A percentile compares a stretch with the other conserved stretches of the same genome.
phyloP scores from a whole-genome alignment of 2,329 filamentous ascomycete species.

The Hymenoscyphus scutula region DNA sequence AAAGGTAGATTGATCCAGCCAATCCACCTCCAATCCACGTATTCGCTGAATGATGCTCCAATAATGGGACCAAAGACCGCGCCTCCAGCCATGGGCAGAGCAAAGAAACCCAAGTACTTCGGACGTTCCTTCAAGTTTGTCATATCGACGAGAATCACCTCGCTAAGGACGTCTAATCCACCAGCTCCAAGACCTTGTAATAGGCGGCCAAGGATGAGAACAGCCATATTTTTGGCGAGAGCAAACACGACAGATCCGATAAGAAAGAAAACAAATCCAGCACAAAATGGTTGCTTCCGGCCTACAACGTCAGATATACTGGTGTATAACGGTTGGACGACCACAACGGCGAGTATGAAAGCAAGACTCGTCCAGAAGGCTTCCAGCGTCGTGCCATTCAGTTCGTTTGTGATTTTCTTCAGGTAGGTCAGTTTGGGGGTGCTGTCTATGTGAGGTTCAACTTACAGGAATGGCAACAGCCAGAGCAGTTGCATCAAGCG shows the following conservation, averaged over 20 bases:
- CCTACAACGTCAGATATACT: slow-evolving; percentile 55
- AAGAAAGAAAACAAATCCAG: slow-evolving; percentile 47
- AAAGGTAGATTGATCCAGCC: slow-evolving; percentile 23
- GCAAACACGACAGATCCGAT: slow-evolving; percentile 47
- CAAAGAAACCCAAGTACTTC: slow-evolving; percentile 59
- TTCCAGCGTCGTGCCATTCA: slow-evolving; percentile 52
- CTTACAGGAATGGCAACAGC: neutral
- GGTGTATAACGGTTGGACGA: slow-evolving; percentile 66
- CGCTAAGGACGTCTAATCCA: slow-evolving; percentile 47
- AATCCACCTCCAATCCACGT: slow-evolving; percentile 53
- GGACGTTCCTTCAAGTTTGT: slow-evolving; percentile 44
- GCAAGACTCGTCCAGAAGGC: slow-evolving; percentile 69
- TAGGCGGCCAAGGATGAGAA: slow-evolving; percentile 46
- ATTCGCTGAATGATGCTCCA: slow-evolving; percentile 61
- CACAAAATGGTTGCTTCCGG: slow-evolving; percentile 47
- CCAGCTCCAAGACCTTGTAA: slow-evolving; percentile 50
- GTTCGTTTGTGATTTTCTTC: slow-evolving; percentile 23
- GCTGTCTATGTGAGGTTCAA: neutral
- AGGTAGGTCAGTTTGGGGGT: neutral
- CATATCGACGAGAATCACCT: slow-evolving; percentile 49
- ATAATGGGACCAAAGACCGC: slow-evolving; percentile 59
- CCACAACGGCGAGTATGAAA: slow-evolving; percentile 65
- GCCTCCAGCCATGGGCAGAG: slow-evolving; percentile 64
- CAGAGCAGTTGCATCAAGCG: slow-evolving; percentile 6
- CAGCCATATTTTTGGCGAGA: slow-evolving; percentile 41